Evolutionary conservation across 306 rosid genomes (phyloP).

Genomic region (Vigna trinervia): DNA sequence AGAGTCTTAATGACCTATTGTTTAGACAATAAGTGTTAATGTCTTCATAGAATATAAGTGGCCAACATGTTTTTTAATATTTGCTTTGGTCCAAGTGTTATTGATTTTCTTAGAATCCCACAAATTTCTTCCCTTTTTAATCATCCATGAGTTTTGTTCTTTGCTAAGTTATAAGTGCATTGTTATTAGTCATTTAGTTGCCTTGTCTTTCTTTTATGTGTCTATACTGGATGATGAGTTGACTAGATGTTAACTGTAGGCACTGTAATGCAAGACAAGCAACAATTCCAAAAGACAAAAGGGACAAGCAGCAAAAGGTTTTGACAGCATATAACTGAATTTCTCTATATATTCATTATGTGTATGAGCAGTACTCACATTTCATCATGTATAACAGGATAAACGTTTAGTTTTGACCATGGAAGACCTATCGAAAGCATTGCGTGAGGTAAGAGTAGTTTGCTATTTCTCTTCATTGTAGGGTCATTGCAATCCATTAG

Average conservation of each 20-base stretch:
- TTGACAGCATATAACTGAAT: slow-evolving; percentile 6
- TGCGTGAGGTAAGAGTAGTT: slow-evolving; percentile 67
- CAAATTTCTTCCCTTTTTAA: background rate
- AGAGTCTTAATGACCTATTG: background rate
- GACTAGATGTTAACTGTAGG: slow-evolving; percentile 56
- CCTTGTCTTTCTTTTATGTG: slow-evolving; percentile 10
- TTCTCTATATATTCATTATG: slow-evolving; percentile 15
- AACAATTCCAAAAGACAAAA: slow-evolving; percentile 84
- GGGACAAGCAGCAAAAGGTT: slow-evolving; percentile 97
- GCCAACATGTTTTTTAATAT: background rate
- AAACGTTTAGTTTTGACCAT: slow-evolving; percentile 80
- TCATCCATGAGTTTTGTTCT: slow-evolving; percentile 11
- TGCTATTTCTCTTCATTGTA: slow-evolving; percentile 29
- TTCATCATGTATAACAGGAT: slow-evolving; percentile 62
- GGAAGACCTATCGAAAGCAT: slow-evolving; percentile 86
- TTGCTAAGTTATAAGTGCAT: background rate
- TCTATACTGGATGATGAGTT: slow-evolving; percentile 35
- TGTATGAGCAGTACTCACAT: slow-evolving; percentile 33
- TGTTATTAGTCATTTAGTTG: slow-evolving; percentile 19
- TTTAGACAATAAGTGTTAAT: too few species aligned
- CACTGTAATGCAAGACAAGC: slow-evolving; percentile 94
- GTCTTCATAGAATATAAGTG: background rate
- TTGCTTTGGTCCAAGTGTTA: background rate
- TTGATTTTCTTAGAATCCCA: background rate
- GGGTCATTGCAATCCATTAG: slow-evolving; percentile 9